A percentile compares a stretch with the other conserved stretches of the same genome.
These are phyloP conservation scores for Lavandula angustifolia DNA, from an alignment of 257 asterid species.

Conservation along the genomic window DNA sequence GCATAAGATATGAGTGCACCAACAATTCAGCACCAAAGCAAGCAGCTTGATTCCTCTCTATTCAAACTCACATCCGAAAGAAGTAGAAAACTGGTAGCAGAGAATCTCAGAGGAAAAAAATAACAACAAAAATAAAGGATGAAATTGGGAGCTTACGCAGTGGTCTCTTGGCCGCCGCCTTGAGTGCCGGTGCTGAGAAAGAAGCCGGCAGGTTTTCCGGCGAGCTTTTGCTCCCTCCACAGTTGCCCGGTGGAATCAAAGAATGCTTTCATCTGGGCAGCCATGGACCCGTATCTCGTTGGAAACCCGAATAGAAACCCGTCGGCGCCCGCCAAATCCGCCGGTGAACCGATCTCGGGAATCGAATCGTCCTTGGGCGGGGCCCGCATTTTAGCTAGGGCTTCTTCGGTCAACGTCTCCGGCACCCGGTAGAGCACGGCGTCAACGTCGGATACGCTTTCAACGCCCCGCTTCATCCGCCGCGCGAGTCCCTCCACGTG, in stretches of 20 bases:
- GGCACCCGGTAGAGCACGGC: slow-evolving; percentile 76
- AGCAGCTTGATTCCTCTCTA: not conserved
- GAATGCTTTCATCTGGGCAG: slow-evolving; percentile 97
- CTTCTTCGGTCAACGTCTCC: slow-evolving; percentile 71
- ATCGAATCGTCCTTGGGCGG: slow-evolving; percentile 72
- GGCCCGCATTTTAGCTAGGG: slow-evolving; percentile 67
- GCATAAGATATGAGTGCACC: not conserved
- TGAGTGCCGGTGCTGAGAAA: slow-evolving; percentile 99
- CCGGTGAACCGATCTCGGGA: slow-evolving; percentile 59
- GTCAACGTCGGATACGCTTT: slow-evolving; percentile 69
- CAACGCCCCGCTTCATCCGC: slow-evolving; percentile 82
- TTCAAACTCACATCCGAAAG: not conserved
- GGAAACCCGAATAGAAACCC: slow-evolving; percentile 93
- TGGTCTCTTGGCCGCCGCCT: slow-evolving; percentile 99
- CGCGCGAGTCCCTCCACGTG: slow-evolving; percentile 88
- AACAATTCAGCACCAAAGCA: slow-evolving; percentile 6
- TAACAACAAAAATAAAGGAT: not conserved
- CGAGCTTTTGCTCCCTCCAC: slow-evolving; percentile 90
- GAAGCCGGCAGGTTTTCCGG: slow-evolving; percentile 96
- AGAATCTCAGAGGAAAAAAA: not conserved
- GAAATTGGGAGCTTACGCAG: slow-evolving; percentile 67
- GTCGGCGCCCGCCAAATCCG: slow-evolving; percentile 62
- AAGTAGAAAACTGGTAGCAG: not conserved
- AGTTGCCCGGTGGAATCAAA: slow-evolving; percentile 83
- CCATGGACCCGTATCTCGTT: slow-evolving; percentile 91